Evolutionary conservation across 176 grass and related monocot species (phyloP).

Genomic region (Avena eriantha): DNA sequence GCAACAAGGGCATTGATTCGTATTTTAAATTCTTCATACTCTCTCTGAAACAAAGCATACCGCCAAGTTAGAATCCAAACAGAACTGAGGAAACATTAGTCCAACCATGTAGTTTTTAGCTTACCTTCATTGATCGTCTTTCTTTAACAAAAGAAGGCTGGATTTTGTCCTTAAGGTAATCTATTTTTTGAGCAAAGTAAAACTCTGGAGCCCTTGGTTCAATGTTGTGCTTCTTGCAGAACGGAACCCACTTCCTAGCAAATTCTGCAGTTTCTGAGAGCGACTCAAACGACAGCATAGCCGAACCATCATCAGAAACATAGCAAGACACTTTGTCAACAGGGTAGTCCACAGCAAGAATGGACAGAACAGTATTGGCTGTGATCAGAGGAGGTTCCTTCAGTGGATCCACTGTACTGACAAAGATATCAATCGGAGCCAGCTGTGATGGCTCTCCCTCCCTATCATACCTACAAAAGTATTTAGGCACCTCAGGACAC

Average conservation of each 20-base stretch:
- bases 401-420: slow-evolving; percentile 94
- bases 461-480: slow-evolving; percentile 73
- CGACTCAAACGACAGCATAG: slow-evolving; percentile 82
- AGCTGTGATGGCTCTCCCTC: slow-evolving; percentile 91
- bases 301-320: slow-evolving; percentile 93
- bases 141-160: slow-evolving; percentile 99
- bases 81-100: slow-evolving; percentile 32
- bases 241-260: slow-evolving; percentile 90
- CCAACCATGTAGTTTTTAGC: slow-evolving; percentile 23
- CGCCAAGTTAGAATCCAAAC: slow-evolving; percentile 7
- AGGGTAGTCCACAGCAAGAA: slow-evolving; percentile 88
- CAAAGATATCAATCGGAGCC: slow-evolving; percentile 83
- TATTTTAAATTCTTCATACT: slow-evolving; percentile 98
- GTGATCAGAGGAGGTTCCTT: slow-evolving; percentile 92
- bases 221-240: slow-evolving; percentile 90
- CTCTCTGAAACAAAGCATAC: slow-evolving; percentile 71
- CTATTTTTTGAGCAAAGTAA: slow-evolving; percentile 98
- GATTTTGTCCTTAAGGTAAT: slow-evolving; percentile 98
- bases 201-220: slow-evolving; percentile 92
- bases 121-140: slow-evolving; percentile 99
- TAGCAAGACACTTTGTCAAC: slow-evolving; percentile 95
- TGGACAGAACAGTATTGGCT: slow-evolving; percentile 87
- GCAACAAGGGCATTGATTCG: slow-evolving; percentile 98
- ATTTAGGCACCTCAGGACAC: slow-evolving; percentile 27
- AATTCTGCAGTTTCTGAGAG: slow-evolving; percentile 90